Percentiles rank a stretch among this genome's conserved stretches.
Conservation (phyloP, 2,329 filamentous ascomycete species). For the Diaporthe caulivora region DNA sequence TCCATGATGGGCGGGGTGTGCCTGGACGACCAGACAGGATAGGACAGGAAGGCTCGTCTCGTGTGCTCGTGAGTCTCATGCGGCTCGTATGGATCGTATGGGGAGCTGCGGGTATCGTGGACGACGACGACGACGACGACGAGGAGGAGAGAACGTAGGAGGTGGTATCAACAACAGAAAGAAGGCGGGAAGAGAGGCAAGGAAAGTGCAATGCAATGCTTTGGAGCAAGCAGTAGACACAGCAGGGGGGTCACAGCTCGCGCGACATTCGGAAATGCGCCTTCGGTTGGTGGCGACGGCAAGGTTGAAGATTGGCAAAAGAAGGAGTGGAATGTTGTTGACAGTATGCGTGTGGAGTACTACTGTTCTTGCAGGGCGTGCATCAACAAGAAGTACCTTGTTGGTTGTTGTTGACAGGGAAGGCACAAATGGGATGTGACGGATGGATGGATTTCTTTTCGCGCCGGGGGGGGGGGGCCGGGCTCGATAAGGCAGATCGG, state of each 20-base stretch:
- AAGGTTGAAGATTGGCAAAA: constrained; percentile 11
- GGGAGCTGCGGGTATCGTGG: constrained; percentile 34
- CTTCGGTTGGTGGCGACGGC: neutral
- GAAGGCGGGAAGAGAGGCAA: neutral
- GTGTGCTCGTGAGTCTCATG: neutral
- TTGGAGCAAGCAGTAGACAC: neutral
- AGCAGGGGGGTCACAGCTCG: neutral
- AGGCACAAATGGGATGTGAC: too few relatives aligned
- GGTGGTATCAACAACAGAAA: neutral
- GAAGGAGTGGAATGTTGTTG: neutral
- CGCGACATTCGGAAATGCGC: constrained; percentile 1
- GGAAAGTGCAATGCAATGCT: neutral
- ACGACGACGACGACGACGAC: too few relatives aligned
- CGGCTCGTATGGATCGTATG: neutral
- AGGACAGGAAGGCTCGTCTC: neutral
- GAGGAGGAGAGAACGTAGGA: neutral
- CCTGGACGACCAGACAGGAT: neutral
- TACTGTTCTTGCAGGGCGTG: too few relatives aligned
- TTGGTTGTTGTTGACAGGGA: neutral
- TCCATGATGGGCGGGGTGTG: constrained; percentile 64
- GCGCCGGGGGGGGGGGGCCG: too few relatives aligned
- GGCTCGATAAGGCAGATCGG: too few relatives aligned
- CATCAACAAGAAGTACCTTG: too few relatives aligned
- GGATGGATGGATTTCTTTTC: too few relatives aligned
- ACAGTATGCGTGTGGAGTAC: too few relatives aligned